These are phyloP conservation scores for Arabidopsis hybrid DNA, from an alignment of 441 rosid species.

Conservation along the genomic window DNA sequence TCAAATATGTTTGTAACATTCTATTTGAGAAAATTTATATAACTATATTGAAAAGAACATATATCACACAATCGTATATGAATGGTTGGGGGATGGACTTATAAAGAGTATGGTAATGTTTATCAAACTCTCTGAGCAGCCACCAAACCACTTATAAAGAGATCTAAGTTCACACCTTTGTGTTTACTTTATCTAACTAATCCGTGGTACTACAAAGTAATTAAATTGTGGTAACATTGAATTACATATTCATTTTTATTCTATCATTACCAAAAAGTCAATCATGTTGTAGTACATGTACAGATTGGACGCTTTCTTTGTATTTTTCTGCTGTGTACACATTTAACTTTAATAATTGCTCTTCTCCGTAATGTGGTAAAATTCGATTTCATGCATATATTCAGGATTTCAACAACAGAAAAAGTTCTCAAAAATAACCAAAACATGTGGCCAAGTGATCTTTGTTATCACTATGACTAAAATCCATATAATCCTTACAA, in stretches of 20 bases:
- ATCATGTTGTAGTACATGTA: conserved; percentile 42
- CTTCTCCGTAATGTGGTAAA: conserved; percentile 4
- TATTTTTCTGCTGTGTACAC: conserved; percentile 27
- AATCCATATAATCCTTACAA: no score
- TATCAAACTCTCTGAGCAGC: conserved; percentile 39
- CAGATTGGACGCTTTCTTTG: conserved; percentile 32
- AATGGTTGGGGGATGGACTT: neutral
- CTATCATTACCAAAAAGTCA: conserved; percentile 31
- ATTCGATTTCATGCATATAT: neutral
- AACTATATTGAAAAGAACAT: neutral
- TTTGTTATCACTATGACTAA: neutral
- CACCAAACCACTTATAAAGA: conserved; percentile 28
- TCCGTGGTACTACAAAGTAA: conserved; percentile 31
- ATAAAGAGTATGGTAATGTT: conserved; percentile 18
- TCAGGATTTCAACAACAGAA: neutral
- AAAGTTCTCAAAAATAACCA: neutral
- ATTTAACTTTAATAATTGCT: conserved; percentile 19
- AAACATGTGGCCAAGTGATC: neutral
- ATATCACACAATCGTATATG: conserved; percentile 15
- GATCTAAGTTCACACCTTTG: conserved; percentile 42
- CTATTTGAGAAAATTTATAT: neutral
- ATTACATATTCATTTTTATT: conserved; percentile 2
- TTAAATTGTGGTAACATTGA: neutral
- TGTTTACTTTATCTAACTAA: conserved; percentile 34
- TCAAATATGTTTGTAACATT: conserved; percentile 4